Evolutionary conservation across 192 early-diverging fungal species (phyloP).

Genomic region (Coemansia guatemalensis): DNA sequence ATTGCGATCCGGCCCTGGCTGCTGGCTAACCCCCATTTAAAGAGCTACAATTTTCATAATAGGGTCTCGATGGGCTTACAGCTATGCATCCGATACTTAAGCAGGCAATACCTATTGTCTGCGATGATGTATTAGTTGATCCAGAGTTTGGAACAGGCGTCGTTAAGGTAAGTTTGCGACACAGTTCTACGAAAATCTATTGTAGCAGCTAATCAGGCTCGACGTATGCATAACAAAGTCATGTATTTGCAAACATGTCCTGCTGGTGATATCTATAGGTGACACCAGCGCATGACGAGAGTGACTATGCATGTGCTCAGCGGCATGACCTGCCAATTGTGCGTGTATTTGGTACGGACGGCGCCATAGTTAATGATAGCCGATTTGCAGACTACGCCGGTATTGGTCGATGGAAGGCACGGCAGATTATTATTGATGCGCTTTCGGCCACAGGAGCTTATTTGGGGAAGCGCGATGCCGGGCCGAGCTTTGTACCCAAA

Average conservation of each 20-base stretch:
- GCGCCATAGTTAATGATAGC: slow-evolving; percentile 54
- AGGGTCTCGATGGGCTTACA: slow-evolving; percentile 64
- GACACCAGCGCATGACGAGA: slow-evolving; percentile 92
- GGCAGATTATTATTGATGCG: slow-evolving; percentile 64
- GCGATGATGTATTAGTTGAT: slow-evolving; percentile 81
- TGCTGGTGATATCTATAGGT: slow-evolving; percentile 56
- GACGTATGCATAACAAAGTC: background rate
- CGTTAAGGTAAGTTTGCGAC: slow-evolving; percentile 71
- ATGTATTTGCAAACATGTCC: background rate
- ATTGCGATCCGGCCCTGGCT: background rate
- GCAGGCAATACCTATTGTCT: slow-evolving; percentile 79
- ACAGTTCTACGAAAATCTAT: background rate
- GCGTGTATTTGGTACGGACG: slow-evolving; percentile 84
- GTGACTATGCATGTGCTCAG: slow-evolving; percentile 87
- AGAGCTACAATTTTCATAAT: slow-evolving; percentile 1
- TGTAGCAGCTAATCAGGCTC: background rate
- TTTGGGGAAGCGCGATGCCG: slow-evolving; percentile 72
- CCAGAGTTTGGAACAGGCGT: slow-evolving; percentile 93
- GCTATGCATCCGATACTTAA: slow-evolving; percentile 83
- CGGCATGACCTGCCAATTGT: slow-evolving; percentile 78
- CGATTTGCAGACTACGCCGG: slow-evolving; percentile 18
- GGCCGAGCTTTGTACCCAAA: slow-evolving; percentile 70
- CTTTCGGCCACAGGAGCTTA: slow-evolving; percentile 71
- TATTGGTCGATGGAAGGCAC: slow-evolving; percentile 80
- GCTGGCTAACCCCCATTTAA: background rate